Evolutionary conservation across 768 basidiomycete genomes (phyloP).

Genomic region (Hypholoma fasciculare): DNA sequence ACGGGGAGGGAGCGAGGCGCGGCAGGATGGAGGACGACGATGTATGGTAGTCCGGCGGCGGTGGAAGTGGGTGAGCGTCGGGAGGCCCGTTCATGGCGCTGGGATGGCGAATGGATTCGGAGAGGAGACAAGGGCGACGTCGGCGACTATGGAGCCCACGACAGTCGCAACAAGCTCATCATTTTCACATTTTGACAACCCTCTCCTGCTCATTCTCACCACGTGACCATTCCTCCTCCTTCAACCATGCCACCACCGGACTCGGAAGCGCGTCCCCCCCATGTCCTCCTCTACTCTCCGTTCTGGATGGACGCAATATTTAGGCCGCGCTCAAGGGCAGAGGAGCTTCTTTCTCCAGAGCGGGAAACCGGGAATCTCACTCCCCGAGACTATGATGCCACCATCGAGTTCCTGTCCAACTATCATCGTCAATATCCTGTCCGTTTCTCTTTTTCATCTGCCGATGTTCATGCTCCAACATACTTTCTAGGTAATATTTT

Average conservation of each 20-base stretch:
- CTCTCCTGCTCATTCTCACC: constrained; percentile 18
- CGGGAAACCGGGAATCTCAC: constrained; percentile 51
- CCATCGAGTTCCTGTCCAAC: constrained; percentile 53
- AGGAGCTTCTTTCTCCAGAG: constrained; percentile 53
- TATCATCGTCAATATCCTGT: constrained; percentile 39
- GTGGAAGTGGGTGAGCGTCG: neutral
- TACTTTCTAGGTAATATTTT: constrained; percentile 7
- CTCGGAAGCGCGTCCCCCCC: neutral
- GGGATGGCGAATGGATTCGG: neutral
- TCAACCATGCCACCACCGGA: neutral
- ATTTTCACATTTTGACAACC: constrained; percentile 6
- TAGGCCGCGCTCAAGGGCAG: constrained; percentile 35
- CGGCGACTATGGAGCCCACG: constrained; percentile 4
- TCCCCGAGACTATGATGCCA: constrained; percentile 55
- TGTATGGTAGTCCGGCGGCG: neutral
- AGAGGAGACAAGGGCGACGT: neutral
- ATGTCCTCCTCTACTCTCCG: constrained; percentile 29
- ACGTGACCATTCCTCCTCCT: constrained; percentile 17
- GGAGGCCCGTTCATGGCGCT: neutral
- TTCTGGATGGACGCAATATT: constrained; percentile 46
- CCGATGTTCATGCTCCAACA: neutral
- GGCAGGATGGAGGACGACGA: neutral
- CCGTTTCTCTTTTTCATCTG: constrained; percentile 15
- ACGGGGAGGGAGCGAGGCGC: neutral
- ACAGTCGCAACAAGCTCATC: constrained; percentile 3